phyloP scores from a whole-genome alignment of 2,329 filamentous ascomycete species.

The Diaporthe eres region DNA sequence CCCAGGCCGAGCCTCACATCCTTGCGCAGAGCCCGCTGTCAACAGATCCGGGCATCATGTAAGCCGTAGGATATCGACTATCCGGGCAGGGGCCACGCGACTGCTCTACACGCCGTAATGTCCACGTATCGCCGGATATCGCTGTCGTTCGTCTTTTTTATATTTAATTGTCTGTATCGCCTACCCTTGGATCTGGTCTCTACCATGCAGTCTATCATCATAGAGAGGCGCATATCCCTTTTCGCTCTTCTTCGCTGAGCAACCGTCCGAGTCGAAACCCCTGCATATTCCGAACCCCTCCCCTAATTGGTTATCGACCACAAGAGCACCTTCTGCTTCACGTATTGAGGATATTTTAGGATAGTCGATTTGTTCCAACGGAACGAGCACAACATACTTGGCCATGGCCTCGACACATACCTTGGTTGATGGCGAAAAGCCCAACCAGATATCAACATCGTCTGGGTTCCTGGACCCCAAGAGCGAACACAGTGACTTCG shows the following conservation, averaged over 20 bases:
- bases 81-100: background rate
- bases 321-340: background rate
- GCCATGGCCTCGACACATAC: constrained; percentile 31
- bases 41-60: constrained; percentile 8
- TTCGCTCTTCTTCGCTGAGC: background rate
- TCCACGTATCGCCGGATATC: constrained; percentile 7
- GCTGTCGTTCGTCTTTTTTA: background rate
- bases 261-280: background rate
- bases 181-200: background rate
- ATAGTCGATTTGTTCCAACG: too few relatives aligned
- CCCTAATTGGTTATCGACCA: too few relatives aligned
- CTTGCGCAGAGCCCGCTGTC: background rate
- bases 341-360: background rate
- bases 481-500: constrained; percentile 33
- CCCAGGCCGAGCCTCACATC: constrained; percentile 30
- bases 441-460: background rate
- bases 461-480: constrained; percentile 24
- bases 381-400: background rate
- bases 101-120: background rate
- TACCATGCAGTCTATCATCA: background rate
- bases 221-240: background rate
- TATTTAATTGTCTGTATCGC: background rate
- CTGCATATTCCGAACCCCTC: background rate
- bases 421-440: constrained; percentile 31
- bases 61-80: background rate